These are phyloP conservation scores for Uromyces viciae-fabae DNA, from an alignment of 1,284 basidiomycete species.

Conservation along the genomic window DNA sequence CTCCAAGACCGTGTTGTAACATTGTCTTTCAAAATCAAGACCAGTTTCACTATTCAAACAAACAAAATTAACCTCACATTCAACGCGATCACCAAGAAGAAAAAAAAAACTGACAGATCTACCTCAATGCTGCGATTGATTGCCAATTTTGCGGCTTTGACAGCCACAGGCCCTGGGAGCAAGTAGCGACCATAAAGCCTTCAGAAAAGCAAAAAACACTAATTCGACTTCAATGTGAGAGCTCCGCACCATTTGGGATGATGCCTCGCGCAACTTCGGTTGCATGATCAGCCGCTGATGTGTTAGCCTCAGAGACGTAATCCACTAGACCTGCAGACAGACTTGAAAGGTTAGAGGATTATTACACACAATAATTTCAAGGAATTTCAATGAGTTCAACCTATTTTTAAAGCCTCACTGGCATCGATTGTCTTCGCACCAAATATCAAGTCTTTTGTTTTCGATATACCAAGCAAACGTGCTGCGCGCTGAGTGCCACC, in stretches of 20 bases:
- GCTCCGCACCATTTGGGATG: conserved; percentile 64
- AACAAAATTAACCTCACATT: background rate
- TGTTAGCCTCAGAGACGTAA: conserved; percentile 65
- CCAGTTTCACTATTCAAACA: conserved; percentile 58
- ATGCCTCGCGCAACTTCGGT: conserved; percentile 66
- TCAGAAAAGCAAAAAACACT: background rate
- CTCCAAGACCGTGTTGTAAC: conserved; percentile 76
- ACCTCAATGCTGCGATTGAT: conserved; percentile 75
- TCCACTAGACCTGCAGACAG: conserved; percentile 66
- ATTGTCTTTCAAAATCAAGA: conserved; percentile 78
- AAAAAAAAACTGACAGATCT: conserved; percentile 61
- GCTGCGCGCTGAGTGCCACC: conserved; percentile 85
- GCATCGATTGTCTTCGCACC: conserved; percentile 68
- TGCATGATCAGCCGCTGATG: conserved; percentile 66
- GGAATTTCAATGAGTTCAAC: conserved; percentile 57
- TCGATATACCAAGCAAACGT: conserved; percentile 72
- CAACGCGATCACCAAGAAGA: background rate
- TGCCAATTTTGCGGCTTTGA: conserved; percentile 81
- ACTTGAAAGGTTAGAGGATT: background rate
- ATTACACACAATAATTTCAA: background rate
- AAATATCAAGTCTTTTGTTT: conserved; percentile 82
- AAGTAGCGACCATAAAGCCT: no score
- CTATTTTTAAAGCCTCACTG: conserved; percentile 69
- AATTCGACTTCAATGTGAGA: conserved; percentile 45
- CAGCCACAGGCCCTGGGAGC: conserved; percentile 75